A percentile compares a stretch with the other conserved stretches of the same genome.
Evolutionary conservation across 164 flowering plant genomes (phyloP).

Genomic region (Taxillus chinensis): DNA sequence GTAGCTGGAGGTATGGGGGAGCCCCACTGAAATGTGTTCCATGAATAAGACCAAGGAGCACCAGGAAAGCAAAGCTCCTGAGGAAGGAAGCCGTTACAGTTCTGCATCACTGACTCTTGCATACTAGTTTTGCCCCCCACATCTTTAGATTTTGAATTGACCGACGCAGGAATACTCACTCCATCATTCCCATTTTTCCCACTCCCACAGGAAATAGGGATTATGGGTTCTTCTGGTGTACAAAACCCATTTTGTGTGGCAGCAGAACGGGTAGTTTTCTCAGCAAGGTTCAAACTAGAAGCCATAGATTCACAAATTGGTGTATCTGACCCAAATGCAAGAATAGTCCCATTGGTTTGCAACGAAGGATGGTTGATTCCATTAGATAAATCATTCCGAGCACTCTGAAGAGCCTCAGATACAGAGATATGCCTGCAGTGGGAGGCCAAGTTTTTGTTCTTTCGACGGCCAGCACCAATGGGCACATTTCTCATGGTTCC

Average conservation of each 20-base stretch:
- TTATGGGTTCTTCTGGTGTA: slow-evolving; percentile 9
- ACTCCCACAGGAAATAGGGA: slow-evolving; percentile 7
- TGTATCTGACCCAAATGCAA: slow-evolving; percentile 29
- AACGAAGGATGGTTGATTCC: slow-evolving; percentile 10
- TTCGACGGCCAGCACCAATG: slow-evolving; percentile 49
- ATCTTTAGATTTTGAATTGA: slow-evolving; percentile 11
- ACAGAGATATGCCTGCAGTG: slow-evolving; percentile 24
- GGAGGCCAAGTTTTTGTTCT: slow-evolving; percentile 27
- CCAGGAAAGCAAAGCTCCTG: slow-evolving; percentile 20
- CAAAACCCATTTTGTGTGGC: slow-evolving; percentile 11
- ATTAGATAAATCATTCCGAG: slow-evolving; percentile 7
- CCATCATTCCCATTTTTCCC: slow-evolving; percentile 14
- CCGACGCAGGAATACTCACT: slow-evolving; percentile 12
- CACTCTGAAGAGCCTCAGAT: slow-evolving; percentile 18
- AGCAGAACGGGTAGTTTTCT: slow-evolving; percentile 8
- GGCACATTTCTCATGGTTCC: slow-evolving; percentile 54
- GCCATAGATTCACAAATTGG: slow-evolving; percentile 21
- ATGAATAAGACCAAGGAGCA: slow-evolving; percentile 24
- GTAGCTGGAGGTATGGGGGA: slow-evolving; percentile 15
- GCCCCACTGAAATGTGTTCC: slow-evolving; percentile 17
- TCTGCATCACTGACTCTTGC: slow-evolving; percentile 4
- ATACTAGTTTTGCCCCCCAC: slow-evolving; percentile 2
- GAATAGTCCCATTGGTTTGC: slow-evolving; percentile 18
- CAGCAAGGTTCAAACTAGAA: slow-evolving; percentile 15
- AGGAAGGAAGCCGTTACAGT: slow-evolving; percentile 13